Evolutionary conservation across 108 stramenopile species (phyloP), one percentile per base, ranked within the genome.

Genomic region (Pseudonitzschia multiseries): DNA sequence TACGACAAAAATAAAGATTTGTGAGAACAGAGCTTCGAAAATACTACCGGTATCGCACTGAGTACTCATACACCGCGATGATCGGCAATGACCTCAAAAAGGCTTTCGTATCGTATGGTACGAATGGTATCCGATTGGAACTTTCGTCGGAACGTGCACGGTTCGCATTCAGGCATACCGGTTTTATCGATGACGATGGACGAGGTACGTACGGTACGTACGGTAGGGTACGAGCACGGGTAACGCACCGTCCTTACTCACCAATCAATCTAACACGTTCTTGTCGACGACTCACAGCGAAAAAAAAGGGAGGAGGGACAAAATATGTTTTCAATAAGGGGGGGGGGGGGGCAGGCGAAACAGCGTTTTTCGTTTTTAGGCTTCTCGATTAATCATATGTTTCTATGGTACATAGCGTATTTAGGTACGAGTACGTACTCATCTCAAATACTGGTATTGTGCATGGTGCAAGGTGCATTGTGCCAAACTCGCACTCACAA

Each of bases 81-180:
- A 56, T 24, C 46, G 54, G n/a, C n/a, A 56, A 56, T 56, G 54
- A 56, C 54, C 54, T 56, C 24, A 8, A 2, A 36, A 56, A 2
- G 54, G 24, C 0, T 56, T 26, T 26, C 9, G 26, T 26, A 56
- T 26, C 22, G 54, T 26, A 56, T 26, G 17, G 13, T 26, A 56
- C 54, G 54, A 20, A 56, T 24, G 54, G 24, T 24, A 56, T 56
- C 54, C 54, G 26, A 26, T 20, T 56, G 10, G 10, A 26, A 56
- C 26, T 56, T 56, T 56, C 54, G 24, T 56, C 10, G 54, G 54
- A 56, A 56, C 54, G 54, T 56, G 54, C 54, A 56, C 21, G 54
- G 54, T 48, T 48, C 46, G 14, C 46, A 48, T 48, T 36, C 36
- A 36, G 36, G 36, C 2, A 6, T 36, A 36, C 36, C 1, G 8